A percentile compares a stretch with the other conserved stretches of the same genome.
Evolutionary conservation across 768 basidiomycete species (phyloP).

Genomic region (Nevesoporus exiguus): DNA sequence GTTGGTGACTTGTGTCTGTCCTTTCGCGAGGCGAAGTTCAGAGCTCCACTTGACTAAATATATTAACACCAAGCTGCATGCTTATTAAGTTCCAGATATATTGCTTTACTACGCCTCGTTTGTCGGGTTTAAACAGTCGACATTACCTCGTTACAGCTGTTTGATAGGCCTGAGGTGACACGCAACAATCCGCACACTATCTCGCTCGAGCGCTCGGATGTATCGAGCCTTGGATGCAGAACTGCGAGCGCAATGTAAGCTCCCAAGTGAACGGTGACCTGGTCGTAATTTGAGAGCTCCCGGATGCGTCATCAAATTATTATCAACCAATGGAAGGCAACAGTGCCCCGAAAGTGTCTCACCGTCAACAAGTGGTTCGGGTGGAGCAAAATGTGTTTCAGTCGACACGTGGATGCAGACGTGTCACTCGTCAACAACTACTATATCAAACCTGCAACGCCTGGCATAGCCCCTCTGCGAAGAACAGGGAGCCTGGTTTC

Average conservation of each 20-base stretch:
- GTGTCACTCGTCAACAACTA: not conserved
- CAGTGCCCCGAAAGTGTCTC: not conserved
- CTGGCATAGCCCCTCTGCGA: not conserved
- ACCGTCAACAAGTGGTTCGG: conserved; percentile 9
- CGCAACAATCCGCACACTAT: not conserved
- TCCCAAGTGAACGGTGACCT: not conserved
- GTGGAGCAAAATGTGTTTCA: conserved; percentile 27
- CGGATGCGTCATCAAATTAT: not conserved
- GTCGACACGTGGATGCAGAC: conserved; percentile 4
- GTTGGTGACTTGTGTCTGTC: not conserved
- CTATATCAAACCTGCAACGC: not conserved
- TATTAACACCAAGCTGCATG: not conserved
- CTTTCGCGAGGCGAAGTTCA: not conserved
- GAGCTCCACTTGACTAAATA: conserved; percentile 16
- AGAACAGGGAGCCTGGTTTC: not conserved
- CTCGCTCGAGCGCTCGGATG: not conserved
- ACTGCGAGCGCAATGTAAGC: not conserved
- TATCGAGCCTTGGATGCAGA: conserved; percentile 2
- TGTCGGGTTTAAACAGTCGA: not conserved
- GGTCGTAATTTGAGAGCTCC: not conserved
- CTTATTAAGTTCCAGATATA: conserved; percentile 1
- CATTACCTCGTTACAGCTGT: not conserved
- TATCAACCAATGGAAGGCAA: conserved; percentile 7
- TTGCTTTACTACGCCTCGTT: not conserved
- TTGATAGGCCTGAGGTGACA: not conserved